Conservation (phyloP, 2,329 filamentous ascomycete genomes). For the Septoria petroselini region DNA sequence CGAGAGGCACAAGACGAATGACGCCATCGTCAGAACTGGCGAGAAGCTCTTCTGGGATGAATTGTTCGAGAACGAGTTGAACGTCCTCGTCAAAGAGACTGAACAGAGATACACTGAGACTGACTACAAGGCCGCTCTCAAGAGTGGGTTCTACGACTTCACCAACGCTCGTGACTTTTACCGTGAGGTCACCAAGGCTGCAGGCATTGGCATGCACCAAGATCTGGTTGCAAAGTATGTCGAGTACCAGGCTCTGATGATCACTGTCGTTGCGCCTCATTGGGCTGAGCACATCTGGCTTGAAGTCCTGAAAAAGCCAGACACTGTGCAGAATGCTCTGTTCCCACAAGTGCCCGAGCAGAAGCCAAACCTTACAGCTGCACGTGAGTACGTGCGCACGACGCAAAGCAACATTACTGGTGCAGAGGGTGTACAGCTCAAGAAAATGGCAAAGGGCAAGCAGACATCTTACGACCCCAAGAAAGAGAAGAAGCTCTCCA, state of each 20-base stretch:
- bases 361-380: constrained; percentile 67
- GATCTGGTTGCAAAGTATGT: constrained; percentile 77
- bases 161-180: constrained; percentile 85
- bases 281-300: constrained; percentile 94
- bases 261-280: constrained; percentile 84
- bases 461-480: constrained; percentile 79
- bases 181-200: constrained; percentile 73
- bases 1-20: constrained; percentile 48
- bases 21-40: constrained; percentile 70
- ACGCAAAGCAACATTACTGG: constrained; percentile 78
- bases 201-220: constrained; percentile 81
- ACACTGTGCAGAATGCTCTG: constrained; percentile 73
- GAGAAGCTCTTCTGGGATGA: constrained; percentile 76
- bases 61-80: constrained; percentile 91
- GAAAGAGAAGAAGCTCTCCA: constrained; percentile 84
- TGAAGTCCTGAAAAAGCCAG: constrained; percentile 75
- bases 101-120: constrained; percentile 73
- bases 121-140: constrained; percentile 82
- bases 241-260: constrained; percentile 77
- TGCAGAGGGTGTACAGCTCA: constrained; percentile 76
- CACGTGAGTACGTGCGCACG: constrained; percentile 74
- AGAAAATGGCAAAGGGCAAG: constrained; percentile 93
- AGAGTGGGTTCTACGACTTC: constrained; percentile 83
- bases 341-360: constrained; percentile 69
- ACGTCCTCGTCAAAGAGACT: constrained; percentile 74